Evolutionary conservation across 805 yeast species (phyloP).

Genomic region (Grigorovia yakushimaensis): DNA sequence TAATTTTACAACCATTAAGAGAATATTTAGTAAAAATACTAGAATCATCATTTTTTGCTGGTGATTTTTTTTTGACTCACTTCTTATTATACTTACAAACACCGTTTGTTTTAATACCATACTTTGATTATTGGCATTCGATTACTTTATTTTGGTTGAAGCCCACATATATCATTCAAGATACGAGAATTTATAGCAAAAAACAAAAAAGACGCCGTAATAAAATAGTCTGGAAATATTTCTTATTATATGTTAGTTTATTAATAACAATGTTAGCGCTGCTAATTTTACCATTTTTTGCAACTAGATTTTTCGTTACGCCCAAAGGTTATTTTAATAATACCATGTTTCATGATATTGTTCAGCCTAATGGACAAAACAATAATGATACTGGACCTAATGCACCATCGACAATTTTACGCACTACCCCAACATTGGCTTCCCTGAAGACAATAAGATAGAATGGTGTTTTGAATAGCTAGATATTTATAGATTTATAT

Average conservation of each 20-base stretch:
- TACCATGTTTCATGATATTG: conserved; percentile 29
- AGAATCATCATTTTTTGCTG: conserved; percentile 60
- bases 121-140: conserved; percentile 57
- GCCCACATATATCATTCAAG: conserved; percentile 35
- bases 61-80: conserved; percentile 54
- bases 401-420: conserved; percentile 40
- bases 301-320: conserved; percentile 22
- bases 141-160: conserved; percentile 58
- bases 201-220: conserved; percentile 33
- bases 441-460: conserved; percentile 24
- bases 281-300: conserved; percentile 41
- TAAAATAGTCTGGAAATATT: conserved; percentile 36
- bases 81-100: conserved; percentile 45
- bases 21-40: conserved; percentile 53
- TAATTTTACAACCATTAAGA: conserved; percentile 52
- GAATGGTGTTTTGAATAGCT: too few relatives aligned
- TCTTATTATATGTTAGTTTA: conserved; percentile 36
- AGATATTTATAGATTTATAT: too few relatives aligned
- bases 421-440: conserved; percentile 30
- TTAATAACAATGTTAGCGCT: conserved; percentile 33
- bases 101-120: conserved; percentile 55
- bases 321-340: conserved; percentile 14
- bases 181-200: conserved; percentile 31
- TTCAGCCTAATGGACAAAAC: conserved; percentile 52
- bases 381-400: conserved; percentile 57